Evolutionary conservation across 768 basidiomycete genomes (phyloP).

Genomic region (Tulasnella sp.): DNA sequence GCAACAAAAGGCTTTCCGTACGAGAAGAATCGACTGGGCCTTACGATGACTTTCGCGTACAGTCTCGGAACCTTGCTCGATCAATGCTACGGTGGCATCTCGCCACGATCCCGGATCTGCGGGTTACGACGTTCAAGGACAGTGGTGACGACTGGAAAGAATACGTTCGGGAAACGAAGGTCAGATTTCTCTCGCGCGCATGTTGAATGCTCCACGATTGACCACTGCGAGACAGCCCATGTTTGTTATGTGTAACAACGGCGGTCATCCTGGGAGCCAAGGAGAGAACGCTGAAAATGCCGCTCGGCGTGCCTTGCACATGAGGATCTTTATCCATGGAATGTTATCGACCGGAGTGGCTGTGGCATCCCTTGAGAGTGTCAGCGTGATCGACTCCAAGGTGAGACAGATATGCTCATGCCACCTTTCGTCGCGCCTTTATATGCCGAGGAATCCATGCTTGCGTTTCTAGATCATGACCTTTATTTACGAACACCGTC

Average conservation of each 20-base stretch:
- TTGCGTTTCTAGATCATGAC: conserved; percentile 40
- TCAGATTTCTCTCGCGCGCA: conserved; percentile 19
- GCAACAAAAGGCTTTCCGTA: background rate
- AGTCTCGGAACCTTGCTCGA: conserved; percentile 44
- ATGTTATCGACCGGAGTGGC: conserved; percentile 41
- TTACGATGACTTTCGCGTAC: background rate
- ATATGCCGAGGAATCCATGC: background rate
- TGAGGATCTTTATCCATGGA: conserved; percentile 40
- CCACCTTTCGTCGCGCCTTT: no score
- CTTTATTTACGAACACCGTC: conserved; percentile 36
- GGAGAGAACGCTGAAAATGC: conserved; percentile 13
- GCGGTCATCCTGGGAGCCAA: conserved; percentile 26
- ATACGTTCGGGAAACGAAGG: conserved; percentile 35
- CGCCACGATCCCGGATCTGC: conserved; percentile 27
- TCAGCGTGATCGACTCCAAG: conserved; percentile 54
- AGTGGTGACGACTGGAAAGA: conserved; percentile 41
- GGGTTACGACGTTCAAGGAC: conserved; percentile 37
- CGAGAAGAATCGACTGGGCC: background rate
- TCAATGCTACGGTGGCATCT: conserved; percentile 42
- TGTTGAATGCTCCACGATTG: conserved; percentile 1
- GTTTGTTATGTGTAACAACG: conserved; percentile 52
- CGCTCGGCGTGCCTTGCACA: conserved; percentile 31
- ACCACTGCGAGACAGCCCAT: conserved; percentile 39
- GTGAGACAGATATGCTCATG: conserved; percentile 30
- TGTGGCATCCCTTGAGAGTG: conserved; percentile 40